Conservation (phyloP, 495 filamentous ascomycete genomes). For the Stereocaulon alpinum region DNA sequence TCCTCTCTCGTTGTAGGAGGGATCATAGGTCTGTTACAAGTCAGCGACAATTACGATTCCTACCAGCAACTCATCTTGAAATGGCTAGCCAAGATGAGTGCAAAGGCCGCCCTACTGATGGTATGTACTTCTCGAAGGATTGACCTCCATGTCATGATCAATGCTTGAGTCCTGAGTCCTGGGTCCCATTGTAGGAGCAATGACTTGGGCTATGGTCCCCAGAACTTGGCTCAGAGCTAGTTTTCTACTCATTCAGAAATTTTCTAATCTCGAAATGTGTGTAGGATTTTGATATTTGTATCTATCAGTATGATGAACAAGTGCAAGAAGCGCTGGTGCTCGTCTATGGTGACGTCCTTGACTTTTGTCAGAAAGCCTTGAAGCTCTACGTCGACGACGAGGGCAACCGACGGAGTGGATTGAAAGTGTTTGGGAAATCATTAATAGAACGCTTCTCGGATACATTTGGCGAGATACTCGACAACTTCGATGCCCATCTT, state of each 20-base stretch:
- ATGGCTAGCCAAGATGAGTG: conserved; percentile 1
- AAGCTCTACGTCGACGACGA: not conserved
- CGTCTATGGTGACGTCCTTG: not conserved
- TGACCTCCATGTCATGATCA: too few relatives aligned
- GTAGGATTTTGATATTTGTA: not conserved
- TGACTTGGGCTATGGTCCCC: too few relatives aligned
- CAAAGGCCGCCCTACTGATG: not conserved
- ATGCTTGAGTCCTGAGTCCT: too few relatives aligned
- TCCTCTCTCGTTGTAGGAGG: not conserved
- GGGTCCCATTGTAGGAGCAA: too few relatives aligned
- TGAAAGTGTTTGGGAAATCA: not conserved
- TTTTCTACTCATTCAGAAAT: too few relatives aligned
- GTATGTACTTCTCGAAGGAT: too few relatives aligned
- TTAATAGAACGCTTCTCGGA: not conserved
- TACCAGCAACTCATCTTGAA: not conserved
- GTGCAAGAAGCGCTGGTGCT: conserved; percentile 1
- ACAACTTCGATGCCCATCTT: conserved; percentile 1
- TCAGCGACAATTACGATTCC: conserved; percentile 1
- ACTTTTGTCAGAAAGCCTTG: conserved; percentile 1
- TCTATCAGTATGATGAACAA: not conserved
- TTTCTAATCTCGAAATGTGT: too few relatives aligned
- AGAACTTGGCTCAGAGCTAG: too few relatives aligned
- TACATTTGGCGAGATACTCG: not conserved
- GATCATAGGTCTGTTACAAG: not conserved
- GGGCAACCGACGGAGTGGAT: not conserved